These are phyloP conservation scores for Leptographium lundbergii DNA, from an alignment of 2,329 filamentous ascomycete genomes.

Conservation along the genomic window DNA sequence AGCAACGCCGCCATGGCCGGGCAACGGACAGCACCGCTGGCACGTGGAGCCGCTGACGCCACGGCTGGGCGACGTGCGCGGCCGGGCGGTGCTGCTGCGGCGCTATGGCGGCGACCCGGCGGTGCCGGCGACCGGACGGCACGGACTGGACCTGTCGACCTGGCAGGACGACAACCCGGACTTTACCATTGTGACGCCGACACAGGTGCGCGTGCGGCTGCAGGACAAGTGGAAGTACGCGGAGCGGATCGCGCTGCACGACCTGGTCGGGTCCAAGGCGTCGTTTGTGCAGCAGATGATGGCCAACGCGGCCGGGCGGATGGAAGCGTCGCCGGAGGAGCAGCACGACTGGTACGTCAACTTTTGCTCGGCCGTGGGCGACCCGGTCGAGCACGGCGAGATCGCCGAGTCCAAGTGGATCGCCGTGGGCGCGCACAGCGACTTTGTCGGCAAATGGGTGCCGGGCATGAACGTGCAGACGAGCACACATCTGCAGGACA, in stretches of 20 bases:
- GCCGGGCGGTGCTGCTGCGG: constrained; percentile 55
- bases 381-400: constrained; percentile 22
- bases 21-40: constrained; percentile 35
- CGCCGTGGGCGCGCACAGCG: constrained; percentile 28
- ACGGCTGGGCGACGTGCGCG: constrained; percentile 47
- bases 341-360: constrained; percentile 17
- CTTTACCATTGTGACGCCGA: constrained; percentile 31
- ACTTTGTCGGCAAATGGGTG: constrained; percentile 26
- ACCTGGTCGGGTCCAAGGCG: constrained; percentile 26
- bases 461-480: constrained; percentile 28
- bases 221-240: constrained; percentile 35
- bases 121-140: constrained; percentile 17
- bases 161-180: constrained; percentile 57
- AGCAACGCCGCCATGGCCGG: constrained; percentile 19
- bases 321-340: constrained; percentile 2
- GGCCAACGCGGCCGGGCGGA: constrained; percentile 16
- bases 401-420: constrained; percentile 28
- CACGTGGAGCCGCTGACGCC: constrained; percentile 47
- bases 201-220: constrained; percentile 24
- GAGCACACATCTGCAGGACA: constrained; percentile 18
- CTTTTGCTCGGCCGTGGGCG: constrained; percentile 30
- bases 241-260: constrained; percentile 22
- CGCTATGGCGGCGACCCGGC: constrained; percentile 37
- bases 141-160: constrained; percentile 23
- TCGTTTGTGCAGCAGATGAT: constrained; percentile 25